These are phyloP conservation scores for Tolypocladium endophyticum DNA, from an alignment of 2,329 filamentous ascomycete genomes.

Conservation along the genomic window DNA sequence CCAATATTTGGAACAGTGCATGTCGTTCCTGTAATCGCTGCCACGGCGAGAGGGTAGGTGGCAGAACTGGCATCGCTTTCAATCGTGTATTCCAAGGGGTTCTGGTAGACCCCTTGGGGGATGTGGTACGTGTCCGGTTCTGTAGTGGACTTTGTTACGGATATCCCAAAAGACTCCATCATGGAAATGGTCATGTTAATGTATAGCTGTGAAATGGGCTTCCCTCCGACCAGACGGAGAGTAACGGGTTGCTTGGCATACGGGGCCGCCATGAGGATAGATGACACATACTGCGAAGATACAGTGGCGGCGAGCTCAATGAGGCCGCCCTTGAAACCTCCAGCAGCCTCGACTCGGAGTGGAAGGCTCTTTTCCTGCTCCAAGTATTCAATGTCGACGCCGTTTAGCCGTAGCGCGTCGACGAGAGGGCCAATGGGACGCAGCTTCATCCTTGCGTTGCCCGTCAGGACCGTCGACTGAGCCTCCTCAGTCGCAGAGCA, in stretches of 20 bases:
- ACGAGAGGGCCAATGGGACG: conserved; percentile 89
- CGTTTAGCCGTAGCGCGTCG: conserved; percentile 78
- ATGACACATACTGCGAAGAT: conserved; percentile 98
- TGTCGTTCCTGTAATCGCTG: conserved; percentile 89
- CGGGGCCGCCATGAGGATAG: conserved; percentile 89
- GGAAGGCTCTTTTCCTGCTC: conserved; percentile 78
- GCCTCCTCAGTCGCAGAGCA: conserved; percentile 55
- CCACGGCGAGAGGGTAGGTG: conserved; percentile 88
- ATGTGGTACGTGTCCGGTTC: conserved; percentile 92
- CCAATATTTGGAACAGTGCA: conserved; percentile 97
- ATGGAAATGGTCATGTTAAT: conserved; percentile 99
- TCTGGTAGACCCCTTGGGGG: conserved; percentile 71
- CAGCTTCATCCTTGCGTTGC: conserved; percentile 93
- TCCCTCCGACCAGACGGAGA: conserved; percentile 82
- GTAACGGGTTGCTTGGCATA: conserved; percentile 94
- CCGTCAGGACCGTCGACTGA: conserved; percentile 68
- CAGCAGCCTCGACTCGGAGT: conserved; percentile 69
- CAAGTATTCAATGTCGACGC: conserved; percentile 76
- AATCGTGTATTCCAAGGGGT: conserved; percentile 76
- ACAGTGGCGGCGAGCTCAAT: conserved; percentile 92
- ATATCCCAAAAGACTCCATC: conserved; percentile 87
- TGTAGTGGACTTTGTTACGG: conserved; percentile 63
- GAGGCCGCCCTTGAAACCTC: conserved; percentile 72
- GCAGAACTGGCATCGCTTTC: conserved; percentile 98
- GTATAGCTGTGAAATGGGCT: conserved; percentile 92